Base-by-base conservation (phyloP, 1,284 basidiomycete genomes). In the Austroboletus niveus region DNA sequence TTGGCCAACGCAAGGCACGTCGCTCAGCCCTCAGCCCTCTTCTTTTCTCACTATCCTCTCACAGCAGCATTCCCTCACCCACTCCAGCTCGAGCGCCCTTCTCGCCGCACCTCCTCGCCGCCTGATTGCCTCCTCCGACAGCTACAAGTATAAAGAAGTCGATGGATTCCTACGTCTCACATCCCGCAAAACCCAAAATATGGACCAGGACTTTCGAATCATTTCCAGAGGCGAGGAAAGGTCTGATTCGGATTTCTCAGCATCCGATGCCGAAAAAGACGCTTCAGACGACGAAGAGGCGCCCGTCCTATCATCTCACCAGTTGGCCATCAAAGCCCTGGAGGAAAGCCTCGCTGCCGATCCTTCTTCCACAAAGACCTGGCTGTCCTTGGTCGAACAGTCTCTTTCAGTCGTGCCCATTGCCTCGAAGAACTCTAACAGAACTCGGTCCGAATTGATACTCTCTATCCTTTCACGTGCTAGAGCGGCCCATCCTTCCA, bases 401-500 rank as follows among this genome's bases (percentile, higher is more conserved):
- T 81, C 81, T 2, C 68, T 87, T 31, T 80, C 79, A 0, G 75
- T 77, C 9, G 72, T 86, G 36, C 80, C 87, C 5, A 51, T 75
- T 30, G 68, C 72, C 1, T 83, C 84, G 2, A 89, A 85, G 68
- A 86, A 87, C 60, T 79, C 85, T 6, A 70, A 72, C 10, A 81
- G 77, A 67, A 76, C 80, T 32, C 81, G 85, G 30, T 77, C 84
- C 6, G 89, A 92, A 56, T 83, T 91, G 54, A 72, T 85, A 3
- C 60, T 87, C 6, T 80, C 88, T 0, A 74, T 93, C 31, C 72
- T 93, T 27, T 68, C 74, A 1, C 83, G 85, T 44, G 89, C 90
- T 1, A 63, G 91, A 11, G 64, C 73, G 27, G 78, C 78, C 0
- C 75, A 85, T 58, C 73, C 77, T 6, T 66, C 64, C 29, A 88